These are phyloP conservation scores for Claviceps sorghi DNA, from an alignment of 2,329 filamentous ascomycete genomes.

Conservation along the genomic window DNA sequence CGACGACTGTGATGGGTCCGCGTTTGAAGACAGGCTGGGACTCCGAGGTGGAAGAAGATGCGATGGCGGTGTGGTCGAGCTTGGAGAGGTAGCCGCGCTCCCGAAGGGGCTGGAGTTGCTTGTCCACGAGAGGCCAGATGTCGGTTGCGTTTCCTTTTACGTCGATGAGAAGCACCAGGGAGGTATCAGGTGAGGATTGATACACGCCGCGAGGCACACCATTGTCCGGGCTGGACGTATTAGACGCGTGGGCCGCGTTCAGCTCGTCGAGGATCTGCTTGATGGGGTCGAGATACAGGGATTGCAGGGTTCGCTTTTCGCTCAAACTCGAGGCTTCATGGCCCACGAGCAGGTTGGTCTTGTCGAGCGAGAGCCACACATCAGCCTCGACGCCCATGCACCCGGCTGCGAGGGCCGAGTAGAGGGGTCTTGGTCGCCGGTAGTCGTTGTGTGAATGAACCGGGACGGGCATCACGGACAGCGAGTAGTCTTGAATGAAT, in stretches of 20 bases:
- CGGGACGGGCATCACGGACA: conserved; percentile 26
- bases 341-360: conserved; percentile 42
- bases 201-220: conserved; percentile 38
- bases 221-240: conserved; percentile 19
- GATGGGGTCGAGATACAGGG: conserved; percentile 50
- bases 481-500: conserved; percentile 2
- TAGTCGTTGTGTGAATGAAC: conserved; percentile 60
- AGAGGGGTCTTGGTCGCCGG: conserved; percentile 47
- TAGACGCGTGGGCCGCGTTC: conserved; percentile 5
- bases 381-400: conserved; percentile 54
- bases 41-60: conserved; percentile 19
- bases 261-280: conserved; percentile 37
- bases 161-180: conserved; percentile 50
- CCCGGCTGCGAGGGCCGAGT: conserved; percentile 42
- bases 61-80: conserved; percentile 27
- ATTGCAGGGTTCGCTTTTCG: conserved; percentile 40
- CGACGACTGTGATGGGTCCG: conserved; percentile 51
- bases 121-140: conserved; percentile 14
- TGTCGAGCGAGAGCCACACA: conserved; percentile 40
- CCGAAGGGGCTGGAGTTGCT: conserved; percentile 39
- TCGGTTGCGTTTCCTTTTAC: conserved; percentile 36
- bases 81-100: conserved; percentile 40
- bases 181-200: conserved; percentile 32
- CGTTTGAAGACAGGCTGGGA: conserved; percentile 7
- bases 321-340: conserved; percentile 36